A percentile compares a stretch with the other conserved stretches of the same genome.
These are phyloP conservation scores for Salix purpurea DNA, from an alignment of 345 rosid genomes.

Conservation along the genomic window DNA sequence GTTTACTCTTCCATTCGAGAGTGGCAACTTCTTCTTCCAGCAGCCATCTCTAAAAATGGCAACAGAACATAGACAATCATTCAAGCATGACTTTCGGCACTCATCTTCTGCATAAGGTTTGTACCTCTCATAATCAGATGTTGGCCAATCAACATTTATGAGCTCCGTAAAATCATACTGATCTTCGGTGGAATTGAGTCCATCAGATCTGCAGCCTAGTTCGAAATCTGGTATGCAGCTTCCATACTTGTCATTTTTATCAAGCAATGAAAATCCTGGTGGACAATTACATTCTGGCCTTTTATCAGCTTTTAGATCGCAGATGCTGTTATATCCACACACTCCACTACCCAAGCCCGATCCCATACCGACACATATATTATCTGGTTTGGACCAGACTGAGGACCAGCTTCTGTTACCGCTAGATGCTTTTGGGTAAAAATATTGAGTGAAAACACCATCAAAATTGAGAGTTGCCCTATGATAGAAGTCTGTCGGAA, in stretches of 20 bases:
- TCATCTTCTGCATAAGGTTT: not conserved
- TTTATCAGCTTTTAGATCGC: constrained; percentile 6
- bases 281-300: constrained; percentile 25
- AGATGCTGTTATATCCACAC: constrained; percentile 35
- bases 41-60: constrained; percentile 17
- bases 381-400: constrained; percentile 5
- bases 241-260: not conserved
- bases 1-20: constrained; percentile 27
- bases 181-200: not conserved
- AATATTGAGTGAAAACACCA: not conserved
- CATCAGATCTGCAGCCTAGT: not conserved
- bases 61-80: not conserved
- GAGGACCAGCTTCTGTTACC: not conserved
- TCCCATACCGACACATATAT: not conserved
- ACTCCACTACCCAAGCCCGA: constrained; percentile 8
- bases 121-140: constrained; percentile 11
- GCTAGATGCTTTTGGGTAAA: not conserved
- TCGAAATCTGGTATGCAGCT: constrained; percentile 9
- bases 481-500: not conserved
- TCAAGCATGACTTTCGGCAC: not conserved
- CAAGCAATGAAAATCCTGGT: constrained; percentile 2
- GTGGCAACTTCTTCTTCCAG: constrained; percentile 44
- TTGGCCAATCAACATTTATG: not conserved
- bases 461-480: not conserved
- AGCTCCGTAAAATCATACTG: not conserved